These are phyloP conservation scores for Pythium insidiosum DNA, from an alignment of 352 stramenopile genomes.

Conservation along the genomic window DNA sequence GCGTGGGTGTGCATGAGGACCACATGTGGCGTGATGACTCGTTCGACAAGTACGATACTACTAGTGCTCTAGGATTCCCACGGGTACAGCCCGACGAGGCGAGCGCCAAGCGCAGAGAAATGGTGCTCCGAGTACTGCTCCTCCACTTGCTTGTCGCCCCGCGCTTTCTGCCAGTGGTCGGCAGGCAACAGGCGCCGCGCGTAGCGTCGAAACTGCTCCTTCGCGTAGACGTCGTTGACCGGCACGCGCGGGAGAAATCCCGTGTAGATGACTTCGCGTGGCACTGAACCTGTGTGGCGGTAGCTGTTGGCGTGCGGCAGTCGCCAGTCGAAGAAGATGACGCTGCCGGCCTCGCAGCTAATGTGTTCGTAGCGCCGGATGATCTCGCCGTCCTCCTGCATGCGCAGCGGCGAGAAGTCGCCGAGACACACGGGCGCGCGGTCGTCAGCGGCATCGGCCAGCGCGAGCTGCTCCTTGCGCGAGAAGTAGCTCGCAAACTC, in stretches of 20 bases:
- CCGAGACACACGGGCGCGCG: conserved; percentile 77
- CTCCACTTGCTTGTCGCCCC: conserved; percentile 40
- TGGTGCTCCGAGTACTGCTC: conserved; percentile 57
- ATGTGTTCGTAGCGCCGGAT: conserved; percentile 71
- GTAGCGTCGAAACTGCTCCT: conserved; percentile 73
- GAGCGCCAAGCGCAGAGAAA: conserved; percentile 52
- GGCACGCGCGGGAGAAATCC: conserved; percentile 67
- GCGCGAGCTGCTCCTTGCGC: conserved; percentile 6
- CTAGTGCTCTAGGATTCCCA: too few species aligned
- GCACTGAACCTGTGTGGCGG: conserved; percentile 41
- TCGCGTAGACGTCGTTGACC: conserved; percentile 64
- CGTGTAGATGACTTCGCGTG: conserved; percentile 81
- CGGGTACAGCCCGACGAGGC: conserved; percentile 53
- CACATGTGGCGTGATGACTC: too few species aligned
- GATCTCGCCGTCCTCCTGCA: conserved; percentile 72
- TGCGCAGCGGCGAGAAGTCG: conserved; percentile 81
- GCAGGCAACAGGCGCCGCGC: conserved; percentile 42
- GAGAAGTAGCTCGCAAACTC: conserved; percentile 67
- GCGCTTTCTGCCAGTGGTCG: conserved; percentile 73
- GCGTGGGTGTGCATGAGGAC: too few species aligned
- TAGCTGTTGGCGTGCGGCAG: conserved; percentile 86
- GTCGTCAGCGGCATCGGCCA: conserved; percentile 8
- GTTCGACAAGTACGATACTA: too few species aligned
- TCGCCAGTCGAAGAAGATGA: conserved; percentile 86
- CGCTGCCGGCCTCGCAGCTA: conserved; percentile 48